Base-by-base conservation (phyloP, 2,329 filamentous ascomycete species). In the Aspergillus pseudoviridinutans region DNA sequence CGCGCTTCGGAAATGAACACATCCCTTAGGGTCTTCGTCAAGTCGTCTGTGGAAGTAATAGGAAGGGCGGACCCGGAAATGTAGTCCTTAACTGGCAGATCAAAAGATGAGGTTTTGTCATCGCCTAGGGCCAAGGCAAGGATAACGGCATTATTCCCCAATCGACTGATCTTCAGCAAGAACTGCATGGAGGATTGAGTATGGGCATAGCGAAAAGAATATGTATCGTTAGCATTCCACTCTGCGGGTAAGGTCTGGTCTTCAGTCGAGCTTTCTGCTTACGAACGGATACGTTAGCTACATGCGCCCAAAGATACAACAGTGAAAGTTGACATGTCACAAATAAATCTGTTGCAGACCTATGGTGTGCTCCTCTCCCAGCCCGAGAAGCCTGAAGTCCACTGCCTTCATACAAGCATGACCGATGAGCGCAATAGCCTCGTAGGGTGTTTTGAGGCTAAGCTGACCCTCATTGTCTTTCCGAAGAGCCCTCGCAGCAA, bases 121-220 rank as follows among this genome's bases (percentile, higher is more conserved):
- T 92, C 89, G 27, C 89, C 90, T 17, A 92, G 74, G 1, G 85
- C 91, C 44, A 96, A 80, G 3, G 88, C 92, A 66, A 91, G 86
- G 42, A 97, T 81, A 60, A 96, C 87, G n/a, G 89, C 88, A 70
- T 93, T 96, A 66, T 82, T 82, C 47, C 92, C 92, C 66, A 97
- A 82, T 54, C 91, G 85, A 72, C 88, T 91, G 61, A 96, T 77
- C 71, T 92, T 93, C 64, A 97, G 73, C 28, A 96, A 80, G 70
- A 89, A 96, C 58, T 88, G 84, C 84, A 92, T 90, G 17, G 91
- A 87, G 0, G 91, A 96, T 71, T 96, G 90, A 25, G 84, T 80
- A 74, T 97, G 92, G 3, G 86, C 85, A 77, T 97, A 97, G 61
- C 92, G 85, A 74, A 97, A 97, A 56, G 88, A 85, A 71, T 91